Evolutionary conservation across 1,139 yeast species (phyloP).

Genomic region (Torulaspora pretoriensis): DNA sequence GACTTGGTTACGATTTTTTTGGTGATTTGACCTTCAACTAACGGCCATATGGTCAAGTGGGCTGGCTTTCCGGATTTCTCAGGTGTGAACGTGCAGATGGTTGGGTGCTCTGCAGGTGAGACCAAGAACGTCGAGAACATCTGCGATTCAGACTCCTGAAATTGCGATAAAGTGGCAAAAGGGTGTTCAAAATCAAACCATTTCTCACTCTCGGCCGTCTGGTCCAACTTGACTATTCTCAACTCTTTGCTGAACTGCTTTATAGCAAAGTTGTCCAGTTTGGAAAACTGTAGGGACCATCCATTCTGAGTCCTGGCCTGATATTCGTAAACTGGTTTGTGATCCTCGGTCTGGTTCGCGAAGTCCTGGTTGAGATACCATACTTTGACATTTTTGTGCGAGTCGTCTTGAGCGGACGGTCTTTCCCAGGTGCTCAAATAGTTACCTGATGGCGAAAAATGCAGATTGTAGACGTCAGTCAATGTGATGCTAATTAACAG

Average conservation of each 20-base stretch:
- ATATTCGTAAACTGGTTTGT: constrained; percentile 59
- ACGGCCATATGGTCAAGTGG: constrained; percentile 72
- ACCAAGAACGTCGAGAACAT: constrained; percentile 55
- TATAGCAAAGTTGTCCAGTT: constrained; percentile 34
- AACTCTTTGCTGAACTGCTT: constrained; percentile 32
- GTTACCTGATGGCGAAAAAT: constrained; percentile 85
- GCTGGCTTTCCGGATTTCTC: constrained; percentile 87
- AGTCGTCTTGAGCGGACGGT: constrained; percentile 58
- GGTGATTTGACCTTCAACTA: constrained; percentile 56
- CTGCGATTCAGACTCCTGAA: constrained; percentile 51
- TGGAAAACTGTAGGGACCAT: constrained; percentile 49
- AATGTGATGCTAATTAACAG: constrained; percentile 45
- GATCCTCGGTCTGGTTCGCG: constrained; percentile 29
- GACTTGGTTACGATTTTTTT: constrained; percentile 83
- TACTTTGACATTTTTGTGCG: constrained; percentile 75
- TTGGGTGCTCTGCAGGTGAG: constrained; percentile 86
- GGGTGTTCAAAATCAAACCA: constrained; percentile 52
- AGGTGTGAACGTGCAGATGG: constrained; percentile 89
- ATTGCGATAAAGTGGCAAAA: constrained; percentile 50
- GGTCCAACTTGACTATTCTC: constrained; percentile 59
- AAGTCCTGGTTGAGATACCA: constrained; percentile 48
- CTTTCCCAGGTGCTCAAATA: constrained; percentile 88
- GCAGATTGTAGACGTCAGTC: constrained; percentile 70
- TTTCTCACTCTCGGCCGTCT: constrained; percentile 34
- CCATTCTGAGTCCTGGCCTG: constrained; percentile 80